phyloP scores from a whole-genome alignment of 2,329 filamentous ascomycete genomes.

The Diaporthe sp. region DNA sequence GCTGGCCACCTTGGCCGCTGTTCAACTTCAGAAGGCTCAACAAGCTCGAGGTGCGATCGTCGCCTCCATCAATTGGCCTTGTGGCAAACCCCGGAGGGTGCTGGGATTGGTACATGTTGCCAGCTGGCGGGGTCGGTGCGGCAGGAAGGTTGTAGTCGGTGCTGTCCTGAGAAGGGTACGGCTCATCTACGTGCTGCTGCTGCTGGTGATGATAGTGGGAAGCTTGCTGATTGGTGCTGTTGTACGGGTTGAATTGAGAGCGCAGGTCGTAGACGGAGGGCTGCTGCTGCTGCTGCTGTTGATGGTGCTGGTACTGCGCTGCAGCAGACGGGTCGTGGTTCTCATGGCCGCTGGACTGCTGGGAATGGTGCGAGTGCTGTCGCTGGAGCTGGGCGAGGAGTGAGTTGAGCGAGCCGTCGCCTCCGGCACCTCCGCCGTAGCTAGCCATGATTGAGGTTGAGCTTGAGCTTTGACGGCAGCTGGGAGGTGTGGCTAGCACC shows the following conservation, averaged over 20 bases:
- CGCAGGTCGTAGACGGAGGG: constrained; percentile 40
- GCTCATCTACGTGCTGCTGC: constrained; percentile 40
- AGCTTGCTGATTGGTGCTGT: constrained; percentile 40
- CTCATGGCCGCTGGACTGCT: constrained; percentile 34
- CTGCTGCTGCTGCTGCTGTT: constrained; percentile 40
- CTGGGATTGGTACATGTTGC: constrained; percentile 53
- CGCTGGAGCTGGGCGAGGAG: constrained; percentile 57
- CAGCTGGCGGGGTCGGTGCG: constrained; percentile 59
- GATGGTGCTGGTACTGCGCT: constrained; percentile 42
- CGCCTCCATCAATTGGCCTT: constrained; percentile 47
- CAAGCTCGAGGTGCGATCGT: constrained; percentile 66
- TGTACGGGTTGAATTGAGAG: constrained; percentile 43
- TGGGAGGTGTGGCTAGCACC: constrained; percentile 37
- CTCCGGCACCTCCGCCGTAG: constrained; percentile 47
- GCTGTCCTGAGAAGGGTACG: constrained; percentile 37
- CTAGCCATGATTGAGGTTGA: constrained; percentile 48
- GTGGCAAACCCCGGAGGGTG: constrained; percentile 55
- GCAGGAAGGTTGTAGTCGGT: constrained; percentile 51
- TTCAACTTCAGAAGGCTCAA: constrained; percentile 74
- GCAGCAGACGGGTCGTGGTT: constrained; percentile 36
- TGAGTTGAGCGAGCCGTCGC: constrained; percentile 51
- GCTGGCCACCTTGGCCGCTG: constrained; percentile 47
- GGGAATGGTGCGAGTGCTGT: constrained; percentile 47
- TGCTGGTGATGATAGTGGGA: constrained; percentile 44
- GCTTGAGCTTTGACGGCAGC: constrained; percentile 19